phyloP scores from a whole-genome alignment of 2,329 filamentous ascomycete species.

The Fusarium pseudonygamai region DNA sequence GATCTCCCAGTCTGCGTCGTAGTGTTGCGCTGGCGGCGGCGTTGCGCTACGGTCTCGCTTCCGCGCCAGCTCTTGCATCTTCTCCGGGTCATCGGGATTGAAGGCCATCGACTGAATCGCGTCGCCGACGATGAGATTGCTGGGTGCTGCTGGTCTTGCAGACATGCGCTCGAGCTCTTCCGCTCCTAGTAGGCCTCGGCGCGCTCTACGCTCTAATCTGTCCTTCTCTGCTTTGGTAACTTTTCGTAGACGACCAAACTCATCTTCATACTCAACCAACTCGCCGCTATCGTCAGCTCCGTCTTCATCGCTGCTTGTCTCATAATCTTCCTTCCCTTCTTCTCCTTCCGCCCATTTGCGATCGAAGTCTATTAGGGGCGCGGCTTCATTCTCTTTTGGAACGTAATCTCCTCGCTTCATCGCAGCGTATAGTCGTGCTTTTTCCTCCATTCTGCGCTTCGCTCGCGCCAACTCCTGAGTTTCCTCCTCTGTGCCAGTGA shows the following conservation, averaged over 20 bases:
- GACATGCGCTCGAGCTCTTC: slow-evolving; percentile 75
- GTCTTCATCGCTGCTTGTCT: slow-evolving; percentile 49
- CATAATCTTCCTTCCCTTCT: slow-evolving; percentile 68
- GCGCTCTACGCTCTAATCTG: slow-evolving; percentile 64
- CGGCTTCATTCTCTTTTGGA: slow-evolving; percentile 69
- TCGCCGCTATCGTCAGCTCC: slow-evolving; percentile 63
- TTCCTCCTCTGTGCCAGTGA: slow-evolving; percentile 67
- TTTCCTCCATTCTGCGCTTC: slow-evolving; percentile 86
- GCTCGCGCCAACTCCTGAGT: slow-evolving; percentile 76
- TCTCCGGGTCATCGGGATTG: slow-evolving; percentile 73
- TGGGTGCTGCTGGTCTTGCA: slow-evolving; percentile 70
- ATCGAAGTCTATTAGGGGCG: slow-evolving; percentile 90
- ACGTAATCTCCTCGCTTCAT: slow-evolving; percentile 91
- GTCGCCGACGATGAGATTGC: slow-evolving; percentile 83
- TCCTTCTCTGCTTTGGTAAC: slow-evolving; percentile 76
- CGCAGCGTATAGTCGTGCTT: slow-evolving; percentile 85
- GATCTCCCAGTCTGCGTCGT: slow-evolving; percentile 85
- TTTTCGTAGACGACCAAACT: slow-evolving; percentile 84
- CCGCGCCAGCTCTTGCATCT: slow-evolving; percentile 81
- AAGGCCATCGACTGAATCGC: slow-evolving; percentile 87
- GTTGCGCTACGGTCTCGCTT: slow-evolving; percentile 83
- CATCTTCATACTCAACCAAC: slow-evolving; percentile 87
- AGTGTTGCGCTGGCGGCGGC: slow-evolving; percentile 83
- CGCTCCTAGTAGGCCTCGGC: slow-evolving; percentile 61
- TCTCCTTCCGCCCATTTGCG: slow-evolving; percentile 87